These are phyloP conservation scores for Pythium pectinolyticum DNA, from an alignment of 352 stramenopile genomes.

Conservation along the genomic window DNA sequence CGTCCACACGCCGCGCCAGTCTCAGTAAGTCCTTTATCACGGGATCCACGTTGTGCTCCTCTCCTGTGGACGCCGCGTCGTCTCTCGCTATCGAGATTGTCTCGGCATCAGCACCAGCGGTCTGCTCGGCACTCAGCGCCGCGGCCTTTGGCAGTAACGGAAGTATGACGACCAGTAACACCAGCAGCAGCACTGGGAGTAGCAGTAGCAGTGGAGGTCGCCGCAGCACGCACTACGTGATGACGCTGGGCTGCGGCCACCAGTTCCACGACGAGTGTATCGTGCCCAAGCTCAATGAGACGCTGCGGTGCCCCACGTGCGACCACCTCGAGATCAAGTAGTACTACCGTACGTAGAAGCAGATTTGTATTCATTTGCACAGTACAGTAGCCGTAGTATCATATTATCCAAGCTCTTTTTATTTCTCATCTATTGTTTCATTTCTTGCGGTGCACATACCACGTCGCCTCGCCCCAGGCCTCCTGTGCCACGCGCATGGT, in stretches of 20 bases:
- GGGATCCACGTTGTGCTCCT: neutral
- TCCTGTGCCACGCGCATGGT: conserved; percentile 54
- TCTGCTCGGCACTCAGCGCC: conserved; percentile 17
- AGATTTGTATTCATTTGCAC: too few species aligned
- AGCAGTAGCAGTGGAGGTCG: conserved; percentile 3
- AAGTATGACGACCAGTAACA: too few species aligned
- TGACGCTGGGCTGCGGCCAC: conserved; percentile 70
- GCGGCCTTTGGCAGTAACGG: too few species aligned
- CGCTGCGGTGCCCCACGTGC: conserved; percentile 64
- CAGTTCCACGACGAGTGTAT: conserved; percentile 87
- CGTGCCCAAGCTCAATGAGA: conserved; percentile 74
- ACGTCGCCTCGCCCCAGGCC: conserved; percentile 56
- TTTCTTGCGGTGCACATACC: conserved; percentile 58
- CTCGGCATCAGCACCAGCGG: conserved; percentile 13
- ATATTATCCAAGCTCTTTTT: conserved; percentile 5
- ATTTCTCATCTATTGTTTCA: neutral
- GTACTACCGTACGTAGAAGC: neutral
- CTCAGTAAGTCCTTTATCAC: neutral
- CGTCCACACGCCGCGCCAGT: conserved; percentile 22
- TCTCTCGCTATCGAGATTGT: conserved; percentile 24
- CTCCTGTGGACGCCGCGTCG: conserved; percentile 14
- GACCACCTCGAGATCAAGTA: conserved; percentile 42
- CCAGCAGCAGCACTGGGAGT: neutral
- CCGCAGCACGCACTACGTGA: conserved; percentile 54
- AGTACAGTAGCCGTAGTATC: neutral